Evolutionary conservation across 2,329 filamentous ascomycete genomes (phyloP).

Genomic region (Cladosporium sp.): DNA sequence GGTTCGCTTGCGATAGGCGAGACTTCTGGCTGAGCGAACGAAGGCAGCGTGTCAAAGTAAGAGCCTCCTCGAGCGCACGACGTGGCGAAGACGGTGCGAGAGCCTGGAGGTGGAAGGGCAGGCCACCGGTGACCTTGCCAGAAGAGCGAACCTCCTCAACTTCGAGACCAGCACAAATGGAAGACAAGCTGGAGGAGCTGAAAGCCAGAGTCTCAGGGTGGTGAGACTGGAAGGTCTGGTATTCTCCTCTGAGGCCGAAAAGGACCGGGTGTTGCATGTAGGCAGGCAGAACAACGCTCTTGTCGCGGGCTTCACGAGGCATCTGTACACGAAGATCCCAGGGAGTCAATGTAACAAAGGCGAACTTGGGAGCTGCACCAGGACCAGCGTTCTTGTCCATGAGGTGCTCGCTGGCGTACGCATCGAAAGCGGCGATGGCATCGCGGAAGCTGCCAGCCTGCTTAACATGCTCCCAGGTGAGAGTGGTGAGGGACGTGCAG

Average conservation of each 20-base stretch:
- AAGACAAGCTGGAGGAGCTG: conserved; percentile 88
- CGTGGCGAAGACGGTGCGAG: conserved; percentile 91
- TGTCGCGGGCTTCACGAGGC: conserved; percentile 94
- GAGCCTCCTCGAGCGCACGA: conserved; percentile 94
- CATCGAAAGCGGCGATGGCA: conserved; percentile 90
- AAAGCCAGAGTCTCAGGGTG: conserved; percentile 97
- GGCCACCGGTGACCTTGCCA: conserved; percentile 96
- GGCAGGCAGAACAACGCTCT: conserved; percentile 90
- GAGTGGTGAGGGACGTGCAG: conserved; percentile 94
- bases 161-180: conserved; percentile 96
- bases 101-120: conserved; percentile 95
- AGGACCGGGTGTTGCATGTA: conserved; percentile 97
- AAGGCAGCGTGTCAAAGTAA: conserved; percentile 88
- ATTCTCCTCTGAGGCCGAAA: conserved; percentile 94
- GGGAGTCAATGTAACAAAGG: conserved; percentile 95
- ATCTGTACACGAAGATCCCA: conserved; percentile 98
- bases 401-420: conserved; percentile 88
- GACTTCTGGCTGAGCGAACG: conserved; percentile 93
- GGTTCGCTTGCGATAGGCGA: conserved; percentile 60
- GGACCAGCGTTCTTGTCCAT: conserved; percentile 71
- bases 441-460: conserved; percentile 96
- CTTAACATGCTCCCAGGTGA: conserved; percentile 98
- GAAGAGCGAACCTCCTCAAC: conserved; percentile 97
- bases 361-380: conserved; percentile 62
- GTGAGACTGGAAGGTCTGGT: conserved; percentile 97